phyloP scores from a whole-genome alignment of 371 early-diverging fungal genomes.

The Circinella umbellata region DNA sequence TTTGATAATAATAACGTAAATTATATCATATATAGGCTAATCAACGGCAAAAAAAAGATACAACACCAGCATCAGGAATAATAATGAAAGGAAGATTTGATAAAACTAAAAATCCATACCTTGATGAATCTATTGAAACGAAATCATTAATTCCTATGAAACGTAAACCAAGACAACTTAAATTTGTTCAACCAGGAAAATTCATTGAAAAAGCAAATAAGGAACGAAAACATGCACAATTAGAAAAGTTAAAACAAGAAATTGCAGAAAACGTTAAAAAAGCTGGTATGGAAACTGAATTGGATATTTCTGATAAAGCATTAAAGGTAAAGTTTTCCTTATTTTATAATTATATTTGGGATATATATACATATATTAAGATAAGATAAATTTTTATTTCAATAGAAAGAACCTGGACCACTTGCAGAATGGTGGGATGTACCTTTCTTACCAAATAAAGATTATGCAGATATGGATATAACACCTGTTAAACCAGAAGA shows the following conservation, averaged over 20 bases:
- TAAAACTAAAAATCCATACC: slow-evolving; percentile 85
- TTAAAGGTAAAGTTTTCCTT: slow-evolving; percentile 60
- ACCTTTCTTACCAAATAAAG: slow-evolving; percentile 73
- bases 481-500: slow-evolving; percentile 42
- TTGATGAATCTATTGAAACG: slow-evolving; percentile 70
- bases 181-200: slow-evolving; percentile 85
- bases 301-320: slow-evolving; percentile 75
- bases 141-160: slow-evolving; percentile 49
- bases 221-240: slow-evolving; percentile 74
- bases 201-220: slow-evolving; percentile 83
- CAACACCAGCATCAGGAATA: slow-evolving; percentile 37
- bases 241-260: slow-evolving; percentile 85
- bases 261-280: slow-evolving; percentile 84
- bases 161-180: slow-evolving; percentile 64
- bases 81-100: slow-evolving; percentile 33
- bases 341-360: background rate
- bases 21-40: slow-evolving; percentile 36
- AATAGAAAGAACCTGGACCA: slow-evolving; percentile 76
- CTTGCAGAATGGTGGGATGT: slow-evolving; percentile 97
- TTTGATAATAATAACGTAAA: background rate
- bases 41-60: slow-evolving; percentile 52
- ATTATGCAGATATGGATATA: slow-evolving; percentile 68
- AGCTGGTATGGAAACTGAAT: slow-evolving; percentile 84
- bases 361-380: background rate
- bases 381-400: background rate